Evolutionary conservation across 306 rosid species (phyloP), one percentile per base, ranked within the genome.

Genomic region (Lagenaria siceraria): DNA sequence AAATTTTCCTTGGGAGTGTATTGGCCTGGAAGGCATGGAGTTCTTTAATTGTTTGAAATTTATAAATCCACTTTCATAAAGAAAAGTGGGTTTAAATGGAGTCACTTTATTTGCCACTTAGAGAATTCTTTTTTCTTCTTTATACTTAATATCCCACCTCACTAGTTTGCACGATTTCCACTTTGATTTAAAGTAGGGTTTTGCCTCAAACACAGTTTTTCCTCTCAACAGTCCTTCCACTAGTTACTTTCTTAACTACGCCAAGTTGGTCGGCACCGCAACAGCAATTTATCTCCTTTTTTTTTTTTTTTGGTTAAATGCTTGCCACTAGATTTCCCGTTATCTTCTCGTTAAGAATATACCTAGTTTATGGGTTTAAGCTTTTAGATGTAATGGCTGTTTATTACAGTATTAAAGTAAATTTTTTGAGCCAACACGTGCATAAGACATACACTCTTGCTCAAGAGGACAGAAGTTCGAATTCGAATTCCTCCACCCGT

Each of bases 141-240:
- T 64, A 64, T 64, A 33, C 49, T 64, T 64, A 9, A 36, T 64
- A 64, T 64, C 72, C 22, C 10, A 64, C 49, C 72, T 43, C 72
- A 68, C 74, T 68, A 22, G 54, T 68, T 68, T 68, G 74, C 74
- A 68, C 24, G 74, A 21, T 68, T 68, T 68, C 74, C 74, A 68
- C 74, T 68, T 68, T 40, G 74, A 40, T 68, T 68, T 68, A 68
- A 68, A 68, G 43, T 68, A 42, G n/a, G n/a, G 7, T 42, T 68
- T 21, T 68, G 52, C 74, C 33, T 38, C 52, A 21, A 42, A 21
- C 74, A 38, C 49, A 10, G 31, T 68, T 68, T 35, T 42, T 42
- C 74, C 54, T 68, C n/a, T 24, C 54, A 42, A 68, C 54, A 68
- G 54, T 68, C 15, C 49, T 13, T 68, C 74, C 74, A 68, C 74